A percentile compares a stretch with the other conserved stretches of the same genome.
Conservation (phyloP, 202 grass and related monocot species). For the Sporobolus alterniflorus region DNA sequence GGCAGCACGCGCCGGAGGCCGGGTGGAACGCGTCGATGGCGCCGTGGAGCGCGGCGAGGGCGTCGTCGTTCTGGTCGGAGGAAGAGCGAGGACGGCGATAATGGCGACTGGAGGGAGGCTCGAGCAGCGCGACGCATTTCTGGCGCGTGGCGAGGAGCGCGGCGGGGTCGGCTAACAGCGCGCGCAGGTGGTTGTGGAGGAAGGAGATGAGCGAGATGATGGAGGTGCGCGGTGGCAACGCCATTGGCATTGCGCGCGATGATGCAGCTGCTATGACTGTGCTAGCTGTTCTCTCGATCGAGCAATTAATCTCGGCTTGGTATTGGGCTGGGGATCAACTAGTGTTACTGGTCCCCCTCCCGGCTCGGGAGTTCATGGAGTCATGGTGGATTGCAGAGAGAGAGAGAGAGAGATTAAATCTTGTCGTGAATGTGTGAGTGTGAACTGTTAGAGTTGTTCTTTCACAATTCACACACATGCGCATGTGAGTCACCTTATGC, state of each 20-base stretch:
- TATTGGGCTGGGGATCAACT: slow-evolving; percentile 1
- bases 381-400: neutral
- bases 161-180: slow-evolving; percentile 56
- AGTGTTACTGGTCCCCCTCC: neutral
- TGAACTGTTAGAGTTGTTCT: neutral
- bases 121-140: slow-evolving; percentile 43
- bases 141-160: slow-evolving; percentile 37
- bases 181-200: slow-evolving; percentile 54
- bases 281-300: neutral
- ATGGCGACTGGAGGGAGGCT: neutral
- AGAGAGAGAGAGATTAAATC: neutral
- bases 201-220: slow-evolving; percentile 61
- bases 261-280: neutral
- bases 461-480: neutral
- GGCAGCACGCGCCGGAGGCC: neutral
- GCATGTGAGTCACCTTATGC: neutral
- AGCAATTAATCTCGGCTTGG: slow-evolving; percentile 17
- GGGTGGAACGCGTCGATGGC: slow-evolving; percentile 49
- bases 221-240: slow-evolving; percentile 41
- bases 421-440: neutral
- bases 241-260: slow-evolving; percentile 29
- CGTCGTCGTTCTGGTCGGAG: neutral
- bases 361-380: slow-evolving; percentile 14
- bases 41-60: slow-evolving; percentile 64
- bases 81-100: neutral